Evolutionary conservation across 371 early-diverging fungal species (phyloP), one percentile per base, ranked within the genome.

Genomic region (Actinomortierella ambigua): DNA sequence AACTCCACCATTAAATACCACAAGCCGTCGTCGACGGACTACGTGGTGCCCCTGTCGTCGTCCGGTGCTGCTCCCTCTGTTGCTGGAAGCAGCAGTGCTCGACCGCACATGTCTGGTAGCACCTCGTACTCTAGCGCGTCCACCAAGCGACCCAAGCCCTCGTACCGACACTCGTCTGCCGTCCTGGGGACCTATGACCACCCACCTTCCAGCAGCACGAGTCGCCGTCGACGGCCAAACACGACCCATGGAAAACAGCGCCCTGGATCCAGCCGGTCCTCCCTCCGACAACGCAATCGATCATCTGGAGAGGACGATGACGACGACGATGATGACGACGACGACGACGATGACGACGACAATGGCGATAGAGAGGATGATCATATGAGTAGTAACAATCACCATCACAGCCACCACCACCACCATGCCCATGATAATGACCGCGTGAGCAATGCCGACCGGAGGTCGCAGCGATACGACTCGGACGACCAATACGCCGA

Each of bases 251-350:
- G 34, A 34, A 34, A 34, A 11, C 34, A 34, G 34, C 49, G 65
- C 29, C 59, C 71, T 26, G 71, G 44, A 7, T 71, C 71, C 5
- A 59, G 59, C 22, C 65, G 65, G 28, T 71, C 71, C 13, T 71
- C 71, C 40, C 57, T 71, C 27, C 65, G 63, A 7, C 65, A 42
- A 6, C 49, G 66, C 11, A 70, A 54, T 55, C 70, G 60, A 14
- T 69, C 73, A 0, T 69, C 70, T 0, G 71, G 65, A 43, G 61
- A 65, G 27, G 71, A 71, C 34, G 71, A 71, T 14, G 34, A 34
- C 34, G 34, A 34, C 34, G 69, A 69, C 40, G 57, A 64, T 15
- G 75, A 68, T 28, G 55, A 50, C 26, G 44, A 50, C 1, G 34
- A 63, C 7, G 62, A 55, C 5, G 63, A 68, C 5, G 75, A 65